phyloP scores from a whole-genome alignment of 306 rosid genomes.

The Medicago lupulina region DNA sequence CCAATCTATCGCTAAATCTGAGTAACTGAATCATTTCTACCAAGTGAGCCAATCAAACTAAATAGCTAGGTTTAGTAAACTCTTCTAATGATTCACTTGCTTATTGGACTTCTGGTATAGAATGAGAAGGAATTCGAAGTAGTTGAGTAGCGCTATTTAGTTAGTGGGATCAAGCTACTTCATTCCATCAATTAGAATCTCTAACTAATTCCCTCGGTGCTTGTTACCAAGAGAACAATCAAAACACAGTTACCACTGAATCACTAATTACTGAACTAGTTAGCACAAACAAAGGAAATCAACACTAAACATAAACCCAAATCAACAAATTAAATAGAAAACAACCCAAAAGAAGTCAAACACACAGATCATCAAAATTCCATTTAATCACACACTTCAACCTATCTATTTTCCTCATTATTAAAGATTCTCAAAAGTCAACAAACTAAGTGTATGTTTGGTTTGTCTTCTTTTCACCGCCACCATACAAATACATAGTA shows the following conservation, averaged over 20 bases:
- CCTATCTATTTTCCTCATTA: background rate
- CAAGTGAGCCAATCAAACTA: background rate
- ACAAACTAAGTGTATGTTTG: background rate
- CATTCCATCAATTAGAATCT: background rate
- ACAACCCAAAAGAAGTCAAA: background rate
- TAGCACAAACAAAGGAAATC: background rate
- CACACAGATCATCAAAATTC: conserved; percentile 13
- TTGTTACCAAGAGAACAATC: conserved; percentile 19
- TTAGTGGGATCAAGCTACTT: background rate
- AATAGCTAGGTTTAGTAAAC: background rate
- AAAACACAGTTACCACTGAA: conserved; percentile 16
- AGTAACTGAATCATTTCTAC: background rate
- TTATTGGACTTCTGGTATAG: background rate
- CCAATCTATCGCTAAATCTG: background rate
- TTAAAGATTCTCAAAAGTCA: background rate
- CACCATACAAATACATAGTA: too few species aligned
- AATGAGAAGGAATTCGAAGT: background rate
- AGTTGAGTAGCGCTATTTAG: background rate
- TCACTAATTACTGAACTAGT: background rate
- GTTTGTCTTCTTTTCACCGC: background rate
- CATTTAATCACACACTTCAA: background rate
- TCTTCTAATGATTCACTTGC: background rate
- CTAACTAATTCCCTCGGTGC: background rate
- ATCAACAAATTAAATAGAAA: conserved; percentile 18
- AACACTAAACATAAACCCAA: conserved; percentile 19